These are phyloP conservation scores for Atractiella rhizophila DNA, from an alignment of 768 basidiomycete species.

Conservation along the genomic window DNA sequence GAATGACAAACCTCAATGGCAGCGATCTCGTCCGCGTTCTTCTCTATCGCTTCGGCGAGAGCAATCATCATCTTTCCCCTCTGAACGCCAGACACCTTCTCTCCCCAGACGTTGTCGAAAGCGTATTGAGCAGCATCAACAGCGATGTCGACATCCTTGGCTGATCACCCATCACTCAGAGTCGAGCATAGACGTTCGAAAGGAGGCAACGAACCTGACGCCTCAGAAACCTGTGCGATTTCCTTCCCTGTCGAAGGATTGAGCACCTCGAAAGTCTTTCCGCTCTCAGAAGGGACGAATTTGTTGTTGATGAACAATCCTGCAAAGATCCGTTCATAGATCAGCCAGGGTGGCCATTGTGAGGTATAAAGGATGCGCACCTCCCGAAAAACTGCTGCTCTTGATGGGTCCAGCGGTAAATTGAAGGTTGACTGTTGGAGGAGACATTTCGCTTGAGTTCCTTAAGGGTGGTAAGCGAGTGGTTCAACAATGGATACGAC, in stretches of 20 bases:
- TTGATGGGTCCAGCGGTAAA: conserved; percentile 13
- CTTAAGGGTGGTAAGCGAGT: too few species aligned
- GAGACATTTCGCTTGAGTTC: too few species aligned
- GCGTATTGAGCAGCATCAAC: conserved; percentile 34
- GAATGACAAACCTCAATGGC: conserved; percentile 5
- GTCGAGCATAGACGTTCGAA: too few species aligned
- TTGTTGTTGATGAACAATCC: conserved; percentile 49
- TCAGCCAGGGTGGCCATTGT: too few species aligned
- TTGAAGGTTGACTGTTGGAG: conserved; percentile 12
- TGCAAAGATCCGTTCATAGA: too few species aligned
- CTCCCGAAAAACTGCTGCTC: background rate
- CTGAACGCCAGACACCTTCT: conserved; percentile 31
- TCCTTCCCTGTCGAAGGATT: conserved; percentile 37
- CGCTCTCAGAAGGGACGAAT: conserved; percentile 34
- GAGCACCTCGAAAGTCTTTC: conserved; percentile 36
- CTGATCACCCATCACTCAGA: conserved; percentile 18
- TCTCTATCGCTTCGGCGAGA: conserved; percentile 40
- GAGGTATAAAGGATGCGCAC: background rate
- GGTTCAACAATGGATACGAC: too few species aligned
- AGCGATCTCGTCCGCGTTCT: conserved; percentile 7
- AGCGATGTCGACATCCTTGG: conserved; percentile 40
- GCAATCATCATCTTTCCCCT: conserved; percentile 36
- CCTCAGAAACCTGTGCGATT: too few species aligned
- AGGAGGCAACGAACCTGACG: too few species aligned
- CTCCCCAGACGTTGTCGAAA: conserved; percentile 43